Conservation (phyloP, 148 eudicot genomes). For the Vaccinium vitisidaea region DNA sequence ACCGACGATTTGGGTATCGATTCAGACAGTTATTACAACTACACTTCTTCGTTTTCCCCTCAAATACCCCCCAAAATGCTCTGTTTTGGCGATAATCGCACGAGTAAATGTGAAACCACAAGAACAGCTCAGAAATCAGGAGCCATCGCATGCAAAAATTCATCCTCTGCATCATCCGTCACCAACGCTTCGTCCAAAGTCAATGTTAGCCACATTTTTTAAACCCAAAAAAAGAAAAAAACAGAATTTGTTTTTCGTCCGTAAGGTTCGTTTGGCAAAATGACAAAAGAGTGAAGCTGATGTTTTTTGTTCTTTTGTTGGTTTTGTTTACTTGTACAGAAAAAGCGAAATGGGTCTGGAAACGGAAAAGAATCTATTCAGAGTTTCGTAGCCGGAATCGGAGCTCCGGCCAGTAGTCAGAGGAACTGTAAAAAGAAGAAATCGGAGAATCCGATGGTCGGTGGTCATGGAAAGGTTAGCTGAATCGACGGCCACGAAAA, state of each 20-base stretch:
- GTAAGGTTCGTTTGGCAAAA: constrained; percentile 14
- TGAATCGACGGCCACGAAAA: background rate
- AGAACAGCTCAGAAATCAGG: constrained; percentile 24
- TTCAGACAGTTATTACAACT: constrained; percentile 19
- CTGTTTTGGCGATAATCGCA: constrained; percentile 36
- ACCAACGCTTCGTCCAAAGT: constrained; percentile 10
- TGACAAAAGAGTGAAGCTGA: constrained; percentile 7
- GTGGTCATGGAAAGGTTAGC: constrained; percentile 41
- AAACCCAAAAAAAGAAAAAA: background rate
- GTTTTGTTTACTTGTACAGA: constrained; percentile 24
- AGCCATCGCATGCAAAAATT: constrained; percentile 24
- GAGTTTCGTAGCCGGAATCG: constrained; percentile 7
- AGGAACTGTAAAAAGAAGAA: constrained; percentile 26
- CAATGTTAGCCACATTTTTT: constrained; percentile 16
- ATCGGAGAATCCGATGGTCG: constrained; percentile 20
- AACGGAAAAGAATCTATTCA: background rate
- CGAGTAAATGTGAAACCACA: background rate
- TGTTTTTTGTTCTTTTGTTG: background rate
- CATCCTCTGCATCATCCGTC: constrained; percentile 21
- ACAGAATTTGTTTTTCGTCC: constrained; percentile 4
- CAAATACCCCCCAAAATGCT: constrained; percentile 41
- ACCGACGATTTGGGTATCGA: constrained; percentile 28
- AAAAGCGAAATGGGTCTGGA: constrained; percentile 27
- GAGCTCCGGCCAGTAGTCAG: constrained; percentile 26
- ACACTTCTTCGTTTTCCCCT: constrained; percentile 15